phyloP scores from a whole-genome alignment of 768 basidiomycete genomes.

The Hygrocybe punicea region DNA sequence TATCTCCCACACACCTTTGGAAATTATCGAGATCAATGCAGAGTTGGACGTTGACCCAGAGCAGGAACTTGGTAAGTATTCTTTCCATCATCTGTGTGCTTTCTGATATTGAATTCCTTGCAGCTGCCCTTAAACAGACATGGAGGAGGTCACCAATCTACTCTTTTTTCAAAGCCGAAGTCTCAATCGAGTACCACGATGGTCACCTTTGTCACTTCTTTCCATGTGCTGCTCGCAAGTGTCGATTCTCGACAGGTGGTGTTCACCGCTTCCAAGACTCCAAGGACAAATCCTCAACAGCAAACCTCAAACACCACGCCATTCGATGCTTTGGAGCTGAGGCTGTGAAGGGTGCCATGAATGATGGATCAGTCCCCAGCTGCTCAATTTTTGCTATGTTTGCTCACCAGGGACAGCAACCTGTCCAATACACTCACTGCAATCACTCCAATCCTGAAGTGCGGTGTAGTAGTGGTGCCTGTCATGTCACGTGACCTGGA shows the following conservation, averaged over 20 bases:
- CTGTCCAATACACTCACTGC: constrained; percentile 28
- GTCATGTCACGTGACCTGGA: no score
- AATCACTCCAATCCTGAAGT: constrained; percentile 24
- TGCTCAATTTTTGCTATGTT: constrained; percentile 28
- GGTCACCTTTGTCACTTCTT: constrained; percentile 22
- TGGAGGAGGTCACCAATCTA: constrained; percentile 29
- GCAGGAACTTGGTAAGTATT: background rate
- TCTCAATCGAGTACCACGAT: constrained; percentile 15
- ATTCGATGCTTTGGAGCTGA: constrained; percentile 17
- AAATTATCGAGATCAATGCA: background rate
- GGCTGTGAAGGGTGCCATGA: constrained; percentile 16
- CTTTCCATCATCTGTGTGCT: constrained; percentile 16
- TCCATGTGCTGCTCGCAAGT: constrained; percentile 19
- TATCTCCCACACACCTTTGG: background rate
- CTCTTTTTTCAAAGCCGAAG: constrained; percentile 22
- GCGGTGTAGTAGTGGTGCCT: no score
- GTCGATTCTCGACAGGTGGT: constrained; percentile 10
- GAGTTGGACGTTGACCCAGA: background rate
- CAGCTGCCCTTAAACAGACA: background rate
- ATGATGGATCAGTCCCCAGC: background rate
- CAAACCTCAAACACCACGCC: constrained; percentile 29
- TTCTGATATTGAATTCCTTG: background rate
- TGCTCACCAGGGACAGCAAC: constrained; percentile 24
- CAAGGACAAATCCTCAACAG: constrained; percentile 23
- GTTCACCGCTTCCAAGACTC: constrained; percentile 21